phyloP scores from a whole-genome alignment of 2,329 filamentous ascomycete species.

The Alternaria sp. region DNA sequence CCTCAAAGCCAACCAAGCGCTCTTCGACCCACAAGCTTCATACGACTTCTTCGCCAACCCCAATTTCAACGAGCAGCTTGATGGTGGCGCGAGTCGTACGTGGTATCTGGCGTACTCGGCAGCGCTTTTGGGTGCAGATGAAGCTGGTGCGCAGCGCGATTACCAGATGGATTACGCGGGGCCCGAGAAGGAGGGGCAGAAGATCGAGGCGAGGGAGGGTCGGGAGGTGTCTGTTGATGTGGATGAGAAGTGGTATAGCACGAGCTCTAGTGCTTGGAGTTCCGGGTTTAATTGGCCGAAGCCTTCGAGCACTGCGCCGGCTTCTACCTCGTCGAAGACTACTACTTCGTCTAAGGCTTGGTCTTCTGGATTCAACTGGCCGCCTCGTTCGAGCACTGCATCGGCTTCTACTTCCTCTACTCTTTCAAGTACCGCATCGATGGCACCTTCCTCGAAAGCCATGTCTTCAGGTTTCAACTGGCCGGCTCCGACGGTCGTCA shows the following conservation, averaged over 20 bases:
- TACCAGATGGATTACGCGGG: neutral
- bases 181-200: neutral
- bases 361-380: neutral
- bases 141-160: neutral
- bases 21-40: slow-evolving; percentile 72
- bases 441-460: neutral
- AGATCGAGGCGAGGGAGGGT: neutral
- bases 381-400: neutral
- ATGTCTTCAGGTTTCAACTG: neutral
- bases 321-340: neutral
- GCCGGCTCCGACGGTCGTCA: neutral
- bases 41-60: slow-evolving; percentile 76
- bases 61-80: slow-evolving; percentile 73
- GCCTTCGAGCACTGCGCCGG: neutral
- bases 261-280: neutral
- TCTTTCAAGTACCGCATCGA: neutral
- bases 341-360: neutral
- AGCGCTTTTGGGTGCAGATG: slow-evolving; percentile 26
- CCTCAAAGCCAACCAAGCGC: slow-evolving; percentile 80
- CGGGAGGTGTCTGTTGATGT: neutral
- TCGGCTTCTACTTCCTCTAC: neutral
- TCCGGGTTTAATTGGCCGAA: neutral
- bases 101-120: slow-evolving; percentile 49
- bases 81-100: slow-evolving; percentile 72
- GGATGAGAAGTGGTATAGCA: neutral